phyloP scores from a whole-genome alignment of 768 basidiomycete genomes.

The Clavulina sp. region DNA sequence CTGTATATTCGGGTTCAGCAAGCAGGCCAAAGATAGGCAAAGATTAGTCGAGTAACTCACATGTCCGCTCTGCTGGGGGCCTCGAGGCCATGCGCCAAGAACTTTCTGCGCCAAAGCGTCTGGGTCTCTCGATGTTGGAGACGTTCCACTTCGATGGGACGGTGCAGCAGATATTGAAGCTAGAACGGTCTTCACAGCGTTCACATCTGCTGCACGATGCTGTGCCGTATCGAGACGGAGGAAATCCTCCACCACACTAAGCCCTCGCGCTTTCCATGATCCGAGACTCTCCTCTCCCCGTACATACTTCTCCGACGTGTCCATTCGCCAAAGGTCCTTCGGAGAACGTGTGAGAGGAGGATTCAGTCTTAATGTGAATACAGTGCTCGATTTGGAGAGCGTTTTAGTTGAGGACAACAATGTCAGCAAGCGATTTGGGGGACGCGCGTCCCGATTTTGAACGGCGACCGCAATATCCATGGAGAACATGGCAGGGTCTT shows the following conservation, averaged over 20 bases:
- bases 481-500: conserved; percentile 72
- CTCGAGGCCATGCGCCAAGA: conserved; percentile 45
- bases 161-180: conserved; percentile 9
- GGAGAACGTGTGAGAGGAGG: conserved; percentile 76
- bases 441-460: conserved; percentile 65
- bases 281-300: conserved; percentile 75
- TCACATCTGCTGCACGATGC: conserved; percentile 70
- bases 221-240: conserved; percentile 53
- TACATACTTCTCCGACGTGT: conserved; percentile 91
- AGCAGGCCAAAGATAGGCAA: conserved; percentile 67
- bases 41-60: conserved; percentile 6
- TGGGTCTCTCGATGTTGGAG: conserved; percentile 32
- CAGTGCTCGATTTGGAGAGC: conserved; percentile 58
- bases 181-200: conserved; percentile 67
- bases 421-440: conserved; percentile 58
- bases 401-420: conserved; percentile 68
- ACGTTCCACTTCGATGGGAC: no score
- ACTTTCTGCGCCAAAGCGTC: conserved; percentile 40
- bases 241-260: conserved; percentile 81
- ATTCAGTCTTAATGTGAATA: conserved; percentile 65
- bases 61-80: neutral
- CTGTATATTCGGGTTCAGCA: conserved; percentile 48
- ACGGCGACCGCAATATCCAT: conserved; percentile 79
- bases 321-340: conserved; percentile 83
- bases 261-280: conserved; percentile 73